Percentiles rank a stretch among this genome's conserved stretches.
Conservation (phyloP, 805 yeast species). For the Barnettozyma populi region DNA sequence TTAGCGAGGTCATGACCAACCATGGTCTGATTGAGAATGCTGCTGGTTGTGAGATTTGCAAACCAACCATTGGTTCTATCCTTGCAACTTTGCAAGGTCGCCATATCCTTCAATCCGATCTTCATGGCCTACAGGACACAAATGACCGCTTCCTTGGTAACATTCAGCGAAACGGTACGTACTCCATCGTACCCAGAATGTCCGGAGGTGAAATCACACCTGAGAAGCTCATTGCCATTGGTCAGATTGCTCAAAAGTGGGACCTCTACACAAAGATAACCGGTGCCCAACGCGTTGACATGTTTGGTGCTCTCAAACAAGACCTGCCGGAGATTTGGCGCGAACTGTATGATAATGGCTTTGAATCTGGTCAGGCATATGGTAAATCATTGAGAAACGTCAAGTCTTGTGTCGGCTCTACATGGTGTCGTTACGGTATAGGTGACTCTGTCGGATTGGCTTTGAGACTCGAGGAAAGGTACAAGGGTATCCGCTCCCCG, state of each 20-base stretch:
- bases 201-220: slow-evolving; percentile 36
- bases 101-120: slow-evolving; percentile 27
- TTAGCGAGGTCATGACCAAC: slow-evolving; percentile 27
- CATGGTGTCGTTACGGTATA: slow-evolving; percentile 36
- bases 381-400: slow-evolving; percentile 33
- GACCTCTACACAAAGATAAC: slow-evolving; percentile 33
- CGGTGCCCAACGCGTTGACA: slow-evolving; percentile 32
- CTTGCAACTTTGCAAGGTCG: slow-evolving; percentile 30
- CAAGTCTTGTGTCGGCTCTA: slow-evolving; percentile 35
- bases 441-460: slow-evolving; percentile 37
- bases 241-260: slow-evolving; percentile 29
- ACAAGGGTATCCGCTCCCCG: slow-evolving; percentile 33
- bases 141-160: slow-evolving; percentile 33
- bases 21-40: slow-evolving; percentile 25
- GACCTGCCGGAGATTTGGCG: slow-evolving; percentile 30
- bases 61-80: slow-evolving; percentile 33
- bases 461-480: slow-evolving; percentile 31
- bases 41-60: slow-evolving; percentile 35
- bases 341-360: slow-evolving; percentile 28
- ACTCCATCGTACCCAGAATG: slow-evolving; percentile 33
- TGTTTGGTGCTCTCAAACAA: slow-evolving; percentile 31
- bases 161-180: slow-evolving; percentile 34
- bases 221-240: slow-evolving; percentile 31
- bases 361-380: slow-evolving; percentile 35
- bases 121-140: slow-evolving; percentile 33